Evolutionary conservation across 2,329 filamentous ascomycete genomes (phyloP), one percentile per base, ranked within the genome.

Genomic region (Dactylellina cionopaga): DNA sequence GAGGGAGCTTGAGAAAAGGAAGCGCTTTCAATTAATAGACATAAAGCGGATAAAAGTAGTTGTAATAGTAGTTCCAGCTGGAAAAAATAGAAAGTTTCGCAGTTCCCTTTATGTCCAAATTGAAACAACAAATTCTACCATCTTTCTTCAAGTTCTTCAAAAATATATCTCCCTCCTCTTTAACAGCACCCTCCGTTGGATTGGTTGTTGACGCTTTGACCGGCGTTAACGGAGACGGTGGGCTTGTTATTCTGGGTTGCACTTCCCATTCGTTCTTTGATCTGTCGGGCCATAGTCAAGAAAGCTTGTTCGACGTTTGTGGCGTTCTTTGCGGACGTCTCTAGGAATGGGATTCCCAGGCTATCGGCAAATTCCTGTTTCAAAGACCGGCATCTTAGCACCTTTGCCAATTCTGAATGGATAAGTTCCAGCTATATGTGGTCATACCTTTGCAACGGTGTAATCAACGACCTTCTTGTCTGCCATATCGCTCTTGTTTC

Each of bases 381-480:
- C 69, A 76, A 59, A 46, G 35, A 55, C 35, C 35, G n/a, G 25
- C 29, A 3, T 3, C n/a, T 24, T 35, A 56, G 6, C 3, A 56
- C 13, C 10, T 41, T 47, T 15, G n/a, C 24, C 31, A 19, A 10
- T 25, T 22, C 11, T 33, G 7, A 15, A 62, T 39, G 2, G 4
- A 27, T 29, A 51, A 11, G 37, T 33, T n/a, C n/a, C n/a, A n/a
- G n/a, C 31, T 19, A 17, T 43, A 13, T 15, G 13, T 39, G 24
- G 7, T 46, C 86, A 74, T 85, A 97, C 95, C 92, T 99, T 99
- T 78, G 95, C 95, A 77, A 98, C 95, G 76, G 92, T 96, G 88
- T 99, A 99, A 83, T 99, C 95, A 75, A 99, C 95, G 39, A 98
- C 95, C 87, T 98, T 99, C 91, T 99, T 99, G 85, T 99, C 95